Evolutionary conservation across 2,329 filamentous ascomycete species (phyloP).

Genomic region (Penicillium sp.): DNA sequence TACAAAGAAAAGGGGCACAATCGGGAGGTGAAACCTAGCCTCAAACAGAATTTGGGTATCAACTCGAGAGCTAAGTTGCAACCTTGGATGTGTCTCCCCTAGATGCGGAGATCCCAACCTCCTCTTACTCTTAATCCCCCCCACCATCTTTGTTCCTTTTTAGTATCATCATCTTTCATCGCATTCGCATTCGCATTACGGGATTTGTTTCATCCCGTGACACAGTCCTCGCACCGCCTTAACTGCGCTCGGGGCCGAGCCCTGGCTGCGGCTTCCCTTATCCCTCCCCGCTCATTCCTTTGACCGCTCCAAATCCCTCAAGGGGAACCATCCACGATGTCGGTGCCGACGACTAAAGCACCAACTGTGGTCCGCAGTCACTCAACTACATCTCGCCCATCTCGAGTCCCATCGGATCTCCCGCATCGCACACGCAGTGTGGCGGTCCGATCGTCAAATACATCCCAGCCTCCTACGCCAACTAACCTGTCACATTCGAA

Average conservation of each 20-base stretch:
- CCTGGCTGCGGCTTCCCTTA: conserved; percentile 9
- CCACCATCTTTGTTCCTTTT: conserved; percentile 1
- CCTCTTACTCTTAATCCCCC: conserved; percentile 8
- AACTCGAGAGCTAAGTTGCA: conserved; percentile 7
- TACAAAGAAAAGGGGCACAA: neutral
- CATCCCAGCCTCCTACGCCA: conserved; percentile 29
- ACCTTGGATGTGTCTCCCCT: neutral
- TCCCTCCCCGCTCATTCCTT: conserved; percentile 9
- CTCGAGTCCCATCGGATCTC: conserved; percentile 36
- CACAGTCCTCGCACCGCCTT: conserved; percentile 1
- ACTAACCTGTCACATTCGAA: conserved; percentile 29
- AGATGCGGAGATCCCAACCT: conserved; percentile 8
- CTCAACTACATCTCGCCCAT: conserved; percentile 41
- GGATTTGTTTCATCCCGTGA: conserved; percentile 4
- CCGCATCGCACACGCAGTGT: conserved; percentile 43
- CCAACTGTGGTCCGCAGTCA: conserved; percentile 44
- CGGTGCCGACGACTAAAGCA: conserved; percentile 39
- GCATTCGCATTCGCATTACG: conserved; percentile 7
- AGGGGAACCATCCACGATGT: conserved; percentile 29
- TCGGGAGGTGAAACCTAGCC: conserved; percentile 3
- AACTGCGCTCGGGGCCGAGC: conserved; percentile 6
- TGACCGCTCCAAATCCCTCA: conserved; percentile 10
- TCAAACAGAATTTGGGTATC: conserved; percentile 10
- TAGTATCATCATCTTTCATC: neutral
- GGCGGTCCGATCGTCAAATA: conserved; percentile 34